phyloP scores from a whole-genome alignment of 805 yeast species.

The Lipomyces kockii region DNA sequence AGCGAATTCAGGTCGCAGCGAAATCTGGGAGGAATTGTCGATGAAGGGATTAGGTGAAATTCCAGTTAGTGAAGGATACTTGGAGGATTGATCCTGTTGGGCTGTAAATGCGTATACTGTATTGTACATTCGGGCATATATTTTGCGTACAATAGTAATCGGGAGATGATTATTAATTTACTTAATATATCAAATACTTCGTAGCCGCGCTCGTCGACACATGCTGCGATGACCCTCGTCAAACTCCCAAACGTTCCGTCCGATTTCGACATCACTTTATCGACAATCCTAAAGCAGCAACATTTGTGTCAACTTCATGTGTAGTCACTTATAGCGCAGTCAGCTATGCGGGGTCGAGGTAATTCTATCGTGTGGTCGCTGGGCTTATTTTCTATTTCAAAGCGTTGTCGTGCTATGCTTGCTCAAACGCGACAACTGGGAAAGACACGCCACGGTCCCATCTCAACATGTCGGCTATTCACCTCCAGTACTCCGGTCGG shows the following conservation, averaged over 20 bases:
- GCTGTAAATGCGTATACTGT: not conserved
- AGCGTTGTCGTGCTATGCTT: not conserved
- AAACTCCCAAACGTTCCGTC: not conserved
- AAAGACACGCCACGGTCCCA: not conserved
- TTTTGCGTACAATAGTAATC: not conserved
- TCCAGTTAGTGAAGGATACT: not conserved
- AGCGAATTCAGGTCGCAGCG: not conserved
- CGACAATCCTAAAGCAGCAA: not conserved
- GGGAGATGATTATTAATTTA: not conserved
- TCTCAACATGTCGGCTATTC: slow-evolving; percentile 11
- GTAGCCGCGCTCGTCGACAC: not conserved
- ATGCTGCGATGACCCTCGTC: not conserved
- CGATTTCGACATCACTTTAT: not conserved
- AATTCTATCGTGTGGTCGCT: not conserved
- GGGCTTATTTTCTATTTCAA: not conserved
- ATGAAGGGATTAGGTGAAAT: not conserved
- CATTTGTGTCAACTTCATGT: not conserved
- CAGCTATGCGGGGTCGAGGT: not conserved
- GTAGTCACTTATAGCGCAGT: not conserved
- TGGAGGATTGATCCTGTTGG: not conserved
- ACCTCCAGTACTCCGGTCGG: not conserved
- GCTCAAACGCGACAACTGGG: not conserved
- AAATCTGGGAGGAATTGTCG: not conserved
- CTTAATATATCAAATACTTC: not conserved
- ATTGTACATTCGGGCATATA: not conserved